These are phyloP conservation scores for Jasminum sambac DNA, from an alignment of 257 asterid species.

Conservation along the genomic window DNA sequence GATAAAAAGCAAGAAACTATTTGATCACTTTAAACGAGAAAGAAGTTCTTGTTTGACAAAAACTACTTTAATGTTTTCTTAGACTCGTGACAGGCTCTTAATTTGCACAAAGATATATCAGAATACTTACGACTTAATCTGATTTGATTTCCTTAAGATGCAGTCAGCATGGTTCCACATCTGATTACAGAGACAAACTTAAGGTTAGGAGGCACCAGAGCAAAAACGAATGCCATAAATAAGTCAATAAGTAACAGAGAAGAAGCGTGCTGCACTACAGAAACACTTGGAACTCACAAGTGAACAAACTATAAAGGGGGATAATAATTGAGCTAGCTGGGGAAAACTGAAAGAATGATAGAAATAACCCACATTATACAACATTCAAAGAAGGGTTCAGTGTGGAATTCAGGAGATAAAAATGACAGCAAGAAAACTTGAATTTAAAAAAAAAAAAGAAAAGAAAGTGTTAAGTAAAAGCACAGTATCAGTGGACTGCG, in stretches of 20 bases:
- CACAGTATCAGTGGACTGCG: neutral
- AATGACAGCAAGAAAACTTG: neutral
- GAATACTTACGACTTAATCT: constrained; percentile 68
- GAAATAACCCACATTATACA: neutral
- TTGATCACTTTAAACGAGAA: constrained; percentile 1
- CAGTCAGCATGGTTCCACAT: constrained; percentile 95
- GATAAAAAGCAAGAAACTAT: constrained; percentile 5
- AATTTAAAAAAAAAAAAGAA: neutral
- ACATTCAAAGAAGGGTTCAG: neutral
- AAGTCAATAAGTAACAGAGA: neutral
- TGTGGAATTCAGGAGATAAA: neutral
- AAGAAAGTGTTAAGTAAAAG: neutral
- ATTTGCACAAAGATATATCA: constrained; percentile 5
- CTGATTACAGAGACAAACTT: constrained; percentile 50
- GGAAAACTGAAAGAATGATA: neutral
- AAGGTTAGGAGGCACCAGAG: constrained; percentile 29
- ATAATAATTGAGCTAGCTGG: neutral
- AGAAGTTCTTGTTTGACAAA: too few species aligned
- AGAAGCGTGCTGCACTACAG: too few species aligned
- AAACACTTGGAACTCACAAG: neutral
- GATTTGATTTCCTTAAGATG: constrained; percentile 67
- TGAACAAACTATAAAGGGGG: neutral
- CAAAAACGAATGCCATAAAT: neutral
- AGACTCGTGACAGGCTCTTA: too few species aligned
- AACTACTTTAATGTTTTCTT: too few species aligned